These are phyloP conservation scores for Papiliotrema laurentii DNA, from an alignment of 1,284 basidiomycete genomes.

Conservation along the genomic window DNA sequence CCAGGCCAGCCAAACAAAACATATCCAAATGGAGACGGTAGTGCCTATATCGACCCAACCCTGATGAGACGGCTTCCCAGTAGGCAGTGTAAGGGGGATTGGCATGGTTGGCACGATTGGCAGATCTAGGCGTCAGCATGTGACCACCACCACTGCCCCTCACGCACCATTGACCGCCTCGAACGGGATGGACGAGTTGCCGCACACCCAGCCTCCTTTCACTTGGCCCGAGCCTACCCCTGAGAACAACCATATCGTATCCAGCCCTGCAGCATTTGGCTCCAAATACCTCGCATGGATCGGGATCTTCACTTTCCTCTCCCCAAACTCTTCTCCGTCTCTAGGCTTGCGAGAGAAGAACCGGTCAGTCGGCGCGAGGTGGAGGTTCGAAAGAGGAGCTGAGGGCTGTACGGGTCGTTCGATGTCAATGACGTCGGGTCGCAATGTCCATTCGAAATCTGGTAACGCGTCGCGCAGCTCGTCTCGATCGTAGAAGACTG, in stretches of 20 bases:
- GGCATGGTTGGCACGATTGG: constrained; percentile 1
- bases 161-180: too few relatives aligned
- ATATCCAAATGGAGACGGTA: constrained; percentile 22
- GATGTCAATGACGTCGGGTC: constrained; percentile 24
- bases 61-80: constrained; percentile 22
- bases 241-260: constrained; percentile 8
- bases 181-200: not conserved
- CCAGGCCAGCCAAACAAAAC: constrained; percentile 24
- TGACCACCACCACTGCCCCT: too few relatives aligned
- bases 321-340: not conserved
- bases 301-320: constrained; percentile 24
- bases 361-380: not conserved
- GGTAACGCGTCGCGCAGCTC: constrained; percentile 13
- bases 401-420: constrained; percentile 21
- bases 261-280: constrained; percentile 15
- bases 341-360: too few relatives aligned
- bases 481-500: constrained; percentile 31
- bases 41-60: constrained; percentile 20
- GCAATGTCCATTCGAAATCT: constrained; percentile 10
- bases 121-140: not conserved
- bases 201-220: constrained; percentile 15
- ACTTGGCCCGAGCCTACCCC: constrained; percentile 5
- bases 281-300: constrained; percentile 39
- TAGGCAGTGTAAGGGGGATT: constrained; percentile 18
- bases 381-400: not conserved